phyloP scores from a whole-genome alignment of 129 eudicot species.

The Lonicera japonica region DNA sequence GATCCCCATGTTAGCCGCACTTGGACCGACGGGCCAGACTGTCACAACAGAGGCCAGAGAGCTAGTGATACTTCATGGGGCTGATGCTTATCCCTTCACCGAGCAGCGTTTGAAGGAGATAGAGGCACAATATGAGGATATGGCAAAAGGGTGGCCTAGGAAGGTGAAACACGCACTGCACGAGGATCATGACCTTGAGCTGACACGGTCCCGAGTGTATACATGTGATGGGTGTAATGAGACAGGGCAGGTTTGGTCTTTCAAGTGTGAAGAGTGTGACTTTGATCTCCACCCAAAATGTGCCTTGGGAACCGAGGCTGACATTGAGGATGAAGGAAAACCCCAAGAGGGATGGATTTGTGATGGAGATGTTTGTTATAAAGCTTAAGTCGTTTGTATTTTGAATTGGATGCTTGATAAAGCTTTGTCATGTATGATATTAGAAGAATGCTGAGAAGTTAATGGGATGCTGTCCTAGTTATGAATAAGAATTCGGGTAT shows the following conservation, averaged over 20 bases:
- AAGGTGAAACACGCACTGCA: conserved; percentile 49
- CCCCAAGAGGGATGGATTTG: conserved; percentile 59
- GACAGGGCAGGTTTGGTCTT: conserved; percentile 57
- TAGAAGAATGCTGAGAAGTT: neutral
- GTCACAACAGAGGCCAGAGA: conserved; percentile 66
- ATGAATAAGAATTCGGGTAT: neutral
- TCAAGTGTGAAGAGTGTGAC: conserved; percentile 55
- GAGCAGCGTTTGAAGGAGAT: conserved; percentile 63
- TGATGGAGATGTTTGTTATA: conserved; percentile 68
- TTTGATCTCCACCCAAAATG: conserved; percentile 76
- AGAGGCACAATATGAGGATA: conserved; percentile 45
- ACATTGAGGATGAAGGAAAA: conserved; percentile 17
- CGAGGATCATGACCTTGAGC: conserved; percentile 62
- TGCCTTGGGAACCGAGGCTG: conserved; percentile 34
- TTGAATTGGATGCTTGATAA: neutral
- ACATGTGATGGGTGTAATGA: conserved; percentile 59
- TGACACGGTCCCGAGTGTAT: conserved; percentile 35
- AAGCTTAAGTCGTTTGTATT: conserved; percentile 19
- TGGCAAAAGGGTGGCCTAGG: conserved; percentile 81
- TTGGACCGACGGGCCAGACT: conserved; percentile 65
- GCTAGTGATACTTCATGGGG: conserved; percentile 55
- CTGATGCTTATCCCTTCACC: conserved; percentile 79
- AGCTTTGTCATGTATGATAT: neutral
- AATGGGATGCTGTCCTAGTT: neutral
- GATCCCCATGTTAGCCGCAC: conserved; percentile 58